Conservation (phyloP, 108 stramenopile species). For the Cylindrotheca fusiformis region DNA sequence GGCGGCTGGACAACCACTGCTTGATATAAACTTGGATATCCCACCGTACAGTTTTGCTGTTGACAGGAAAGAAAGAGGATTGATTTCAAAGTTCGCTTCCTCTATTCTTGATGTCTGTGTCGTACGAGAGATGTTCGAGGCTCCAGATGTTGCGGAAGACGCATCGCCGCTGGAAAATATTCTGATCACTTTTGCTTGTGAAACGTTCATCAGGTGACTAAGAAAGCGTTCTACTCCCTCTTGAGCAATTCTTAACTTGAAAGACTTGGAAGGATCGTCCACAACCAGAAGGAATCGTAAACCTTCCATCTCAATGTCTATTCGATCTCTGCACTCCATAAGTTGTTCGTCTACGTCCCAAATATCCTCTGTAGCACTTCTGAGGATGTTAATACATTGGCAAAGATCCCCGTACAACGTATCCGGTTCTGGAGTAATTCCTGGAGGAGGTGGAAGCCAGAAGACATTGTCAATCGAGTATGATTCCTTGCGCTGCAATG, state of each 20-base stretch:
- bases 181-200: slow-evolving; percentile 8
- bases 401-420: slow-evolving; percentile 31
- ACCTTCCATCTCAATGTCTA: slow-evolving; percentile 24
- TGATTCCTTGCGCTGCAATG: background rate
- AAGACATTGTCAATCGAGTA: slow-evolving; percentile 17
- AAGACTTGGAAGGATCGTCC: slow-evolving; percentile 5
- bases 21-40: slow-evolving; percentile 15
- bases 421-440: slow-evolving; percentile 13
- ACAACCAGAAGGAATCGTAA: slow-evolving; percentile 11
- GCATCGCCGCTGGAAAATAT: slow-evolving; percentile 5
- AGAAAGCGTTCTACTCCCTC: slow-evolving; percentile 21
- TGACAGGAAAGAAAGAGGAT: slow-evolving; percentile 20
- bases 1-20: slow-evolving; percentile 18
- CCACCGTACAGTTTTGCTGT: slow-evolving; percentile 23
- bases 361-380: slow-evolving; percentile 6
- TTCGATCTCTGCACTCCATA: slow-evolving; percentile 18
- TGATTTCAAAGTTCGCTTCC: slow-evolving; percentile 14
- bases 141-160: background rate
- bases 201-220: slow-evolving; percentile 9
- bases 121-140: slow-evolving; percentile 2
- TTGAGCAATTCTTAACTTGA: slow-evolving; percentile 3
- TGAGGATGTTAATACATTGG: slow-evolving; percentile 9
- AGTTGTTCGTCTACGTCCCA: slow-evolving; percentile 20
- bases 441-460: slow-evolving; percentile 27
- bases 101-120: background rate